Evolutionary conservation across 495 filamentous ascomycete genomes (phyloP), one percentile per base, ranked within the genome.

Genomic region (Letharia lupina): DNA sequence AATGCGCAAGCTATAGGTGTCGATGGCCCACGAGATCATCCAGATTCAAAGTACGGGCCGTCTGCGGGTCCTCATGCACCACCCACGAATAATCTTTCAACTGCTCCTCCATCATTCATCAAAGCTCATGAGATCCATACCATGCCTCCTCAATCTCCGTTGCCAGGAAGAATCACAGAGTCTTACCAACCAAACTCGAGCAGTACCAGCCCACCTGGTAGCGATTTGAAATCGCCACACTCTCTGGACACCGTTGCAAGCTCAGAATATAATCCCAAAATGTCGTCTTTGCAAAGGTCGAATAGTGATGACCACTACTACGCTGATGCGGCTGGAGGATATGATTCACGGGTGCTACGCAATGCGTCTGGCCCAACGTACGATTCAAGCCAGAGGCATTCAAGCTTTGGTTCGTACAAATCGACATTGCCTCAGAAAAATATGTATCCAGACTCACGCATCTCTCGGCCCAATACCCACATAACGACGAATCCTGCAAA

Each of bases 401-500:
- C 65, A 15, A 61, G 63, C 61, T 68, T 65, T 20, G 65, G 56
- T 12, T 60, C 66, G 13, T 52, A 63, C 33, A 65, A 70, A 52
- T 56, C 65, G 7, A 28, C 62, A 44, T 11, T 57, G 33, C 62
- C 66, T 52, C 68, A 68, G 58, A 70, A 70, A 20, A 60, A 15
- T 10, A 15, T 62, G 10, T 64, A 68, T 15, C 23, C 52, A 56
- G 66, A 68, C n/a, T 44, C 66, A 37, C 63, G 67, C 52, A 59
- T 64, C 20, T 61, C 69, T 39, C 69, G 65, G 28, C 71, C 74
- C 7, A 72, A 72, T 50, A 73, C 71, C 40, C 69, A 71, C 39
- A 68, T 74, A 37, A 75, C 73, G n/a, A 74, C 78, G 11, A 75
- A 73, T n/a, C 73, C 75, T 20, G 61, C 66, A 16, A 69, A 74